These are phyloP conservation scores for Penicillium dipodomyicola DNA, from an alignment of 495 filamentous ascomycete species.

Conservation along the genomic window DNA sequence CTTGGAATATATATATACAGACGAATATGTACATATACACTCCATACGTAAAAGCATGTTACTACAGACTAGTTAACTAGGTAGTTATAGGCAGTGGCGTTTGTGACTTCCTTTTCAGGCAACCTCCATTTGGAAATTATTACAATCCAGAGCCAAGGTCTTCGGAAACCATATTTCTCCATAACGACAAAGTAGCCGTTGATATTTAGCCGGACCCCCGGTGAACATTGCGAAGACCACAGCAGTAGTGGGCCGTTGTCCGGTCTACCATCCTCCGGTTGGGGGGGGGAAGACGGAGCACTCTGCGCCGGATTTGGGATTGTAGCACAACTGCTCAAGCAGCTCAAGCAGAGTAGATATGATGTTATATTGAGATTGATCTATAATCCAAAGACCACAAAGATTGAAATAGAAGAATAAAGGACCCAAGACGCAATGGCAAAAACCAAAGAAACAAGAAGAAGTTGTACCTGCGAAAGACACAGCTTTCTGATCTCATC, in stretches of 20 bases:
- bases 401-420: constrained; percentile 2
- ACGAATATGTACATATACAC: neutral
- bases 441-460: neutral
- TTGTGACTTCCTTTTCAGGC: neutral
- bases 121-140: neutral
- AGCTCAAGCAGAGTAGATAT: neutral
- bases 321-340: neutral
- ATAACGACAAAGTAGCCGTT: neutral
- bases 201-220: constrained; percentile 30
- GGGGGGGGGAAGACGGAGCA: constrained; percentile 37
- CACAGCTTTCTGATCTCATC: constrained; percentile 22
- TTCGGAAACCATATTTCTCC: constrained; percentile 11
- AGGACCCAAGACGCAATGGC: neutral
- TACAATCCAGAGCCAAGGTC: constrained; percentile 13
- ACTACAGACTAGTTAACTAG: neutral
- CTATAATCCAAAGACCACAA: neutral
- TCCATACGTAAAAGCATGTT: neutral
- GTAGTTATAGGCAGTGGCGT: neutral
- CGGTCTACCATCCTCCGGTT: constrained; percentile 32
- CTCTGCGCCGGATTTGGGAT: constrained; percentile 34
- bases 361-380: constrained; percentile 5
- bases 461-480: neutral
- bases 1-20: too few relatives aligned
- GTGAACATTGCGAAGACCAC: constrained; percentile 27
- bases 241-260: constrained; percentile 31